Evolutionary conservation across 192 early-diverging fungal species (phyloP), one percentile per base, ranked within the genome.

Genomic region (Podila minutissima): DNA sequence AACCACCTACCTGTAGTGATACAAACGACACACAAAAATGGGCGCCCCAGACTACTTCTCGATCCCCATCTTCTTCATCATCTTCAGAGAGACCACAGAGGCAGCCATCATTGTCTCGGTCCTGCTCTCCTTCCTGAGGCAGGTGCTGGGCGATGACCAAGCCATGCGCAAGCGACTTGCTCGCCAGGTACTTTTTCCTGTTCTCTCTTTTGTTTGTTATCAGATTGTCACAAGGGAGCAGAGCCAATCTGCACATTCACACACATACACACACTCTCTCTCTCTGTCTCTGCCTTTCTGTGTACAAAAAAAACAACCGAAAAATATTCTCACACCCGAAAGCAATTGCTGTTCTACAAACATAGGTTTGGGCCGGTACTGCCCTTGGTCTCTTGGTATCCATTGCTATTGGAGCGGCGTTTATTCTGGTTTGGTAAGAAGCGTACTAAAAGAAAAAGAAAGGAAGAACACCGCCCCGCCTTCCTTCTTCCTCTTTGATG

Each of bases 41-140:
- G 74, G 67, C 9, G 63, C 57, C 28, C 63, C 41, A 66, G 74
- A 76, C 1, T 81, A 72, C 62, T 81, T 73, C 58, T 73, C 71
- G 24, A 86, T 91, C 2, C 87, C 92, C 5, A 88, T 90, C 28
- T 94, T 95, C 72, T 93, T 94, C 66, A 92, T 95, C 20, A 38
- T 94, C 24, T 89, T 95, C 70, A 83, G 94, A 60, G 95, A 97
- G 87, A 92, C 94, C 31, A 85, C 92, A 11, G 97, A 98, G 86
- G 94, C 93, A 1, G 91, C 91, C 12, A 91, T 98, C 78, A 92
- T 98, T 67, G 84, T 98, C 62, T 92, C 92, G 3, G 94, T 98
- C 12, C 81, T 97, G n/a, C 86, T 96, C 24, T 85, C 94, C 19
- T 96, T 96, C 71, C 33, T 81, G 60, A 73, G 33, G 32, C 77